Conservation (phyloP, 176 grass and related monocot genomes). For the Alloteropsis semialata region DNA sequence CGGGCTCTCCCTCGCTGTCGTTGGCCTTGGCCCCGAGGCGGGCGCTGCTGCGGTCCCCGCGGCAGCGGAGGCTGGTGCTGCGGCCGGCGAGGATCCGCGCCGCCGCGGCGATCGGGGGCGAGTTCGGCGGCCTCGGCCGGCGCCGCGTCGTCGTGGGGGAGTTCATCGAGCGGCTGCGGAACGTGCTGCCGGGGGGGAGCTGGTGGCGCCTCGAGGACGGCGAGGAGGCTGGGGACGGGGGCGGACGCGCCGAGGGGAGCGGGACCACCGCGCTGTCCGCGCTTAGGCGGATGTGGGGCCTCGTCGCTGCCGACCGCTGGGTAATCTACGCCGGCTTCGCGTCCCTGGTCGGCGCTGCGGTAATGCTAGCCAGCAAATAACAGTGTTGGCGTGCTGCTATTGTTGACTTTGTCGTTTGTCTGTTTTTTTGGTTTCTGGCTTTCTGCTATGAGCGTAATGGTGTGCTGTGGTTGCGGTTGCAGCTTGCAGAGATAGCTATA, state of each 20-base stretch:
- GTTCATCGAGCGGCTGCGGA: constrained; percentile 52
- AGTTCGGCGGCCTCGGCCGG: constrained; percentile 25
- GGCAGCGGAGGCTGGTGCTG: neutral
- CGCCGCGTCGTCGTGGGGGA: constrained; percentile 37
- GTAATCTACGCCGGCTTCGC: constrained; percentile 75
- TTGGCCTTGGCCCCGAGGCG: neutral
- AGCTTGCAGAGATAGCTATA: constrained; percentile 91
- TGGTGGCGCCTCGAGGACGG: constrained; percentile 92
- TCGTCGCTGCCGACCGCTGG: constrained; percentile 67
- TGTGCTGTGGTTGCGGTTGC: constrained; percentile 25
- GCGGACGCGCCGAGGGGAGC: constrained; percentile 45
- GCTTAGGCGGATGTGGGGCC: constrained; percentile 76
- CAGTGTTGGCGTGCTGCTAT: neutral
- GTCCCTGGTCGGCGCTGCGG: constrained; percentile 75
- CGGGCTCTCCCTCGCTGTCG: constrained; percentile 9
- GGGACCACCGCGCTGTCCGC: constrained; percentile 60
- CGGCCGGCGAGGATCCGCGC: constrained; percentile 27
- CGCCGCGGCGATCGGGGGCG: constrained; percentile 30
- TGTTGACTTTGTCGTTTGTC: neutral
- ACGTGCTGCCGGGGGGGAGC: constrained; percentile 73
- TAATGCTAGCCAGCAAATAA: constrained; percentile 21
- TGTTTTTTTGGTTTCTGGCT: constrained; percentile 8
- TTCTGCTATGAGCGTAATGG: constrained; percentile 23
- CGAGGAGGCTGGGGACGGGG: constrained; percentile 27
- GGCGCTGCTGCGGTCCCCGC: neutral